Percentiles rank a stretch among this genome's conserved stretches.
Evolutionary conservation across 371 early-diverging fungal species (phyloP).

Genomic region (Dichotomocladium elegans): DNA sequence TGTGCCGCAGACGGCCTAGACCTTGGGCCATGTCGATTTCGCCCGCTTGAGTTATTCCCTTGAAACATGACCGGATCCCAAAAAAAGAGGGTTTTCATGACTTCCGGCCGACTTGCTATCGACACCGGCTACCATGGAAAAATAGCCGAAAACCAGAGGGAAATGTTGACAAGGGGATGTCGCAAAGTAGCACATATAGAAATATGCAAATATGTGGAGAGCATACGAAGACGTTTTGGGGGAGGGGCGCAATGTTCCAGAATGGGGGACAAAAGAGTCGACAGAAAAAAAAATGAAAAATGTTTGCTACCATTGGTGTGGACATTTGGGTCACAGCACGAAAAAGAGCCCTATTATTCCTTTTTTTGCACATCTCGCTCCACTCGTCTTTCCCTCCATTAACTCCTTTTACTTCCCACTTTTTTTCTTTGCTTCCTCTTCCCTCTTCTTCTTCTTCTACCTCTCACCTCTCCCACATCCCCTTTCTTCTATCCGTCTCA

Average conservation of each 20-base stretch:
- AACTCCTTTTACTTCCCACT: neutral
- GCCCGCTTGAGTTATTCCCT: neutral
- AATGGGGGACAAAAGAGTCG: neutral
- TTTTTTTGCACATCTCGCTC: slow-evolving; percentile 1
- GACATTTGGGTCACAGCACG: slow-evolving; percentile 4
- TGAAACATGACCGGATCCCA: neutral
- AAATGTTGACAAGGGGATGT: no score
- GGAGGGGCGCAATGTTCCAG: neutral
- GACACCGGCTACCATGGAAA: no score
- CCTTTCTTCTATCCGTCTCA: neutral
- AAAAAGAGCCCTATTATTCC: neutral
- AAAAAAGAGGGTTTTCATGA: no score
- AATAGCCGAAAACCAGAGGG: no score
- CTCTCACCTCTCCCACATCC: no score
- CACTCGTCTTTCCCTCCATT: neutral
- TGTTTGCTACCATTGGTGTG: neutral
- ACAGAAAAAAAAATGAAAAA: neutral
- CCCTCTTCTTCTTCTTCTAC: slow-evolving; percentile 2
- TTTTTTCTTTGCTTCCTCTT: neutral
- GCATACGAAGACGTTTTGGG: neutral
- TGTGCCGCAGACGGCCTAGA: slow-evolving; percentile 1
- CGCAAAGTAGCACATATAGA: no score
- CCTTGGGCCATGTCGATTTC: neutral
- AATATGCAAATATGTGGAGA: no score
- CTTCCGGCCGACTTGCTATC: no score